Conservation (phyloP, 140 eudicot genomes). For the Anethum foeniculum region DNA sequence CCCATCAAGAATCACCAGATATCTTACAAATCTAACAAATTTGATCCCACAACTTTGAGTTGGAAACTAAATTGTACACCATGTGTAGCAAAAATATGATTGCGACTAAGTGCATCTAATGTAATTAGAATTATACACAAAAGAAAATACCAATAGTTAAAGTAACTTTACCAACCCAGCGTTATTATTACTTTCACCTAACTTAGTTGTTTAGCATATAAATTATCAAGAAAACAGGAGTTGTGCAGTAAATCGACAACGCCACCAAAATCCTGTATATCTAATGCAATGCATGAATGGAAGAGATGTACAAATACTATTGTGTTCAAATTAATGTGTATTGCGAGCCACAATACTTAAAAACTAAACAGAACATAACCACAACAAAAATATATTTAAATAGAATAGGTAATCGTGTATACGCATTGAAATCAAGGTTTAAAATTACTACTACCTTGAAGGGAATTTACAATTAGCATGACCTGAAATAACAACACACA, state of each 20-base stretch:
- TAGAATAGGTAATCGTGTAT: background rate
- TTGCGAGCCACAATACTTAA: no score
- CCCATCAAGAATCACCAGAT: background rate
- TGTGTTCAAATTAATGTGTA: no score
- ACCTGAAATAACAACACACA: constrained; percentile 41
- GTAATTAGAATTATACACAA: background rate
- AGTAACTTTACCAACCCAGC: background rate
- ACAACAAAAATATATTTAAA: background rate
- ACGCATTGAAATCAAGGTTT: background rate
- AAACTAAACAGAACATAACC: background rate
- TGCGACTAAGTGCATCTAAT: background rate
- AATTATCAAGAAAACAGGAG: background rate
- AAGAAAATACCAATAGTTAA: background rate
- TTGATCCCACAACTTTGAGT: background rate
- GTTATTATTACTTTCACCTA: background rate
- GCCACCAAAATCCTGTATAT: background rate
- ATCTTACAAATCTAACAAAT: background rate
- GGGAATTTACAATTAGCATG: constrained; percentile 63
- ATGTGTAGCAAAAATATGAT: background rate
- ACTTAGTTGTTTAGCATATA: background rate
- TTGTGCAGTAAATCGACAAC: background rate
- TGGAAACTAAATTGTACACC: background rate
- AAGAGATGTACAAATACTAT: background rate
- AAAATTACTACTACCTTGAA: constrained; percentile 46
- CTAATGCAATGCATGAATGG: background rate